Evolutionary conservation across 1,284 basidiomycete species (phyloP).

Genomic region (Phellopilus nigrolimitatus): DNA sequence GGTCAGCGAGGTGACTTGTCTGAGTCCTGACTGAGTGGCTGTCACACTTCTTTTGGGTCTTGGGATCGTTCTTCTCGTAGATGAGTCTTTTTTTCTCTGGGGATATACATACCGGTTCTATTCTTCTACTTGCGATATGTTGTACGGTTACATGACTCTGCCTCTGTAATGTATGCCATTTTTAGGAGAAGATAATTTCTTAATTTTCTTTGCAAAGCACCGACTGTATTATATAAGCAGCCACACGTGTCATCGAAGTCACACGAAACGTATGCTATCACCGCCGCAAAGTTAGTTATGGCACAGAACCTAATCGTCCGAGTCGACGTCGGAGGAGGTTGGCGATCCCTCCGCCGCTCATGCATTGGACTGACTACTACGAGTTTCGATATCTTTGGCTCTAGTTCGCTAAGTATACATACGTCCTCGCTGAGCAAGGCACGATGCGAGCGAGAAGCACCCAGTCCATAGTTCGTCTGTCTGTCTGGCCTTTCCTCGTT

Average conservation of each 20-base stretch:
- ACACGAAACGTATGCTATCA: slow-evolving; percentile 4
- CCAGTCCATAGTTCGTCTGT: too few relatives aligned
- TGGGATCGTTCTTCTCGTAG: neutral
- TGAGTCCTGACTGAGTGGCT: neutral
- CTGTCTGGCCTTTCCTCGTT: too few relatives aligned
- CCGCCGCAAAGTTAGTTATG: slow-evolving; percentile 5
- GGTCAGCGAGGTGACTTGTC: slow-evolving; percentile 8
- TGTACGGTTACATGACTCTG: neutral
- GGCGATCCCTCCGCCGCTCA: slow-evolving; percentile 11
- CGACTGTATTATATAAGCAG: too few relatives aligned
- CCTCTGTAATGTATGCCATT: too few relatives aligned
- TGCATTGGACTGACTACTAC: too few relatives aligned
- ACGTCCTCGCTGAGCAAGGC: too few relatives aligned
- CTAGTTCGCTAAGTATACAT: too few relatives aligned
- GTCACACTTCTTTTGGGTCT: neutral
- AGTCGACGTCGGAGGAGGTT: neutral
- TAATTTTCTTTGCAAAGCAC: too few relatives aligned
- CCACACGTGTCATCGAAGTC: neutral
- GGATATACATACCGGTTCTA: neutral
- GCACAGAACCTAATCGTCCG: neutral
- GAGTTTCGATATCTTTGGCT: too few relatives aligned
- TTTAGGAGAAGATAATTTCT: too few relatives aligned
- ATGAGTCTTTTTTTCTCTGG: slow-evolving; percentile 1
- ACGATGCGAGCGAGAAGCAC: too few relatives aligned
- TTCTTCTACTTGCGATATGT: neutral